These are phyloP conservation scores for Hirsutella thompsonii DNA, from an alignment of 2,329 filamentous ascomycete genomes.

Conservation along the genomic window DNA sequence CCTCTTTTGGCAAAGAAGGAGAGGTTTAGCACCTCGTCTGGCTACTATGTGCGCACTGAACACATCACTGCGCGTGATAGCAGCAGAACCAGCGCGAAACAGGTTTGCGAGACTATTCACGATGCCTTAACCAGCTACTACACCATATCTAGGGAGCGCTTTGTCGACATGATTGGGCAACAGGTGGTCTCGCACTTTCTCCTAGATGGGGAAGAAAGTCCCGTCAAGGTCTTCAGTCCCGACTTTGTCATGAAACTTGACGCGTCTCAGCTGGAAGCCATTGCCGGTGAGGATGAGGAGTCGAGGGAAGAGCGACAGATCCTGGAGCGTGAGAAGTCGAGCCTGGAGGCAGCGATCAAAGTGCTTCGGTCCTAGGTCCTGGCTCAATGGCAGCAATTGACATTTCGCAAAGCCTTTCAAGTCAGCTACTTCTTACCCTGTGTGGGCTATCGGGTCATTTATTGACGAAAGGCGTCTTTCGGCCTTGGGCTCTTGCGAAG, in stretches of 20 bases:
- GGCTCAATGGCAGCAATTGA: too few species aligned
- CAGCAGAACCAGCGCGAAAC: conserved; percentile 12
- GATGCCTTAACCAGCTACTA: conserved; percentile 51
- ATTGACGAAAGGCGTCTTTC: too few species aligned
- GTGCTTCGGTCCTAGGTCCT: conserved; percentile 2
- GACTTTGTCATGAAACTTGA: conserved; percentile 34
- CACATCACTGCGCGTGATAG: background rate
- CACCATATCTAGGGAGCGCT: conserved; percentile 43
- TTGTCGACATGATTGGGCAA: conserved; percentile 48
- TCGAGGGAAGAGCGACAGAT: conserved; percentile 26
- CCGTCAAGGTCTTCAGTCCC: conserved; percentile 38
- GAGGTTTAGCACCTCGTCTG: background rate
- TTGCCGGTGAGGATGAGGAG: conserved; percentile 43
- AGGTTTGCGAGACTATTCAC: conserved; percentile 38
- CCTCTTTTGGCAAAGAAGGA: background rate
- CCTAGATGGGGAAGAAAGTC: conserved; percentile 32
- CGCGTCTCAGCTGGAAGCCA: conserved; percentile 33
- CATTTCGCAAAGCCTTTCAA: too few species aligned
- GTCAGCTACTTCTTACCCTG: too few species aligned
- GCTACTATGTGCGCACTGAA: background rate
- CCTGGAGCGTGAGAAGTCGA: conserved; percentile 31
- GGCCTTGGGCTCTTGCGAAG: too few species aligned
- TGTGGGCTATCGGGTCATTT: too few species aligned
- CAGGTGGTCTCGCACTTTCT: conserved; percentile 44
- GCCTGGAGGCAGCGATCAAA: conserved; percentile 22